These are phyloP conservation scores for Diaporthe vaccinii DNA, from an alignment of 2,329 filamentous ascomycete genomes.

Conservation along the genomic window DNA sequence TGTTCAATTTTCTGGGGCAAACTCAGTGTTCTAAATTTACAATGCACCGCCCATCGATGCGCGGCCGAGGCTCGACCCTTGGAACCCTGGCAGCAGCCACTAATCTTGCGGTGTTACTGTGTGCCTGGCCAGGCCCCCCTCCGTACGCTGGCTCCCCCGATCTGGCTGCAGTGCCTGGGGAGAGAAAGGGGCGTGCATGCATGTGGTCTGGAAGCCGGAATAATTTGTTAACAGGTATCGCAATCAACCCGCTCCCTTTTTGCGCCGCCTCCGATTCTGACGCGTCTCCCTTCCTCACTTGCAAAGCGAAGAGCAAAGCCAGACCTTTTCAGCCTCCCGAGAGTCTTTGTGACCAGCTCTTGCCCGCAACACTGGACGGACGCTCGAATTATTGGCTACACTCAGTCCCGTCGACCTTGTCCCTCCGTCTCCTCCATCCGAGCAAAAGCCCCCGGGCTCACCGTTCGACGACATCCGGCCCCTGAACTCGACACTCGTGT, in stretches of 20 bases:
- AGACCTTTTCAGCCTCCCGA: not conserved
- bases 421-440: not conserved
- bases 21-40: conserved; percentile 25
- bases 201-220: conserved; percentile 22
- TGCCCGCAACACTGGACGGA: not conserved
- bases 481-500: not conserved
- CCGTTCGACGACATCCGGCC: conserved; percentile 24
- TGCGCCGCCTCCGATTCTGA: conserved; percentile 26
- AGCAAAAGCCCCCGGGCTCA: conserved; percentile 1
- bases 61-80: conserved; percentile 1
- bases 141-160: not conserved
- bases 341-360: conserved; percentile 12
- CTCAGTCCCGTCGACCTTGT: not conserved
- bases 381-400: conserved; percentile 4
- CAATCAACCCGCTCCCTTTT: conserved; percentile 27
- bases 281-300: conserved; percentile 24
- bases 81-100: not conserved
- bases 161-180: not conserved
- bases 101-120: conserved; percentile 5
- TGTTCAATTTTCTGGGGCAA: conserved; percentile 11
- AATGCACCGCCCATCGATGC: conserved; percentile 25
- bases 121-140: not conserved
- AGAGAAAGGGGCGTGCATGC: conserved; percentile 30
- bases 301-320: conserved; percentile 27
- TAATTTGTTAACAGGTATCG: conserved; percentile 38